Evolutionary conservation across 2,329 filamentous ascomycete species (phyloP).

Genomic region (Drechslerella coelobrocha): DNA sequence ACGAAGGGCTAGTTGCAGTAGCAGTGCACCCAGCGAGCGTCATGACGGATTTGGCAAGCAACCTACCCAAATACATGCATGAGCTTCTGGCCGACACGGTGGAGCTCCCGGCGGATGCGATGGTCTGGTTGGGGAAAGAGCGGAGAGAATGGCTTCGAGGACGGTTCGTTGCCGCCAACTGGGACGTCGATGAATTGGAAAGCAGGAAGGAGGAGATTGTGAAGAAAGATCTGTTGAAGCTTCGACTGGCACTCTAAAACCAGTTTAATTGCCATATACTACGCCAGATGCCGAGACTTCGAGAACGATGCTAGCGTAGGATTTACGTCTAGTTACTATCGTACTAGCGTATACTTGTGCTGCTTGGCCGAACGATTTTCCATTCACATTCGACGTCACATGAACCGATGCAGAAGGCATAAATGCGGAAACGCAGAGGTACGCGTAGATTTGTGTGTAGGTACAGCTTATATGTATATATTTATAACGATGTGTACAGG

Average conservation of each 20-base stretch:
- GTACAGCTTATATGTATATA: no score
- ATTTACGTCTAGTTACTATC: no score
- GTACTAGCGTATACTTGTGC: no score
- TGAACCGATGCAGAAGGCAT: no score
- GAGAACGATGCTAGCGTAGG: no score
- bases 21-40: conserved; percentile 62
- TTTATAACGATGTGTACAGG: no score
- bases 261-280: no score
- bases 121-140: conserved; percentile 44
- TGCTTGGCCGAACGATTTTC: no score
- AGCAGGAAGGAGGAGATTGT: conserved; percentile 48
- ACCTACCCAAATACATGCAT: conserved; percentile 56
- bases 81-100: conserved; percentile 22
- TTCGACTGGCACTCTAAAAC: conserved; percentile 10
- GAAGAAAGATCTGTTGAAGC: conserved; percentile 30
- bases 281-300: no score
- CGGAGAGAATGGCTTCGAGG: conserved; percentile 45
- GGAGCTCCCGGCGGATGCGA: conserved; percentile 38
- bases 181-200: conserved; percentile 43
- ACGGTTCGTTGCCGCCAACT: conserved; percentile 25
- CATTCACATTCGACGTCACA: no score
- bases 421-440: no score
- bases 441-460: no score
- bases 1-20: conserved; percentile 60
- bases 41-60: conserved; percentile 59